Evolutionary conservation across 2,329 filamentous ascomycete species (phyloP).

Genomic region (Fusarium veterinarium): DNA sequence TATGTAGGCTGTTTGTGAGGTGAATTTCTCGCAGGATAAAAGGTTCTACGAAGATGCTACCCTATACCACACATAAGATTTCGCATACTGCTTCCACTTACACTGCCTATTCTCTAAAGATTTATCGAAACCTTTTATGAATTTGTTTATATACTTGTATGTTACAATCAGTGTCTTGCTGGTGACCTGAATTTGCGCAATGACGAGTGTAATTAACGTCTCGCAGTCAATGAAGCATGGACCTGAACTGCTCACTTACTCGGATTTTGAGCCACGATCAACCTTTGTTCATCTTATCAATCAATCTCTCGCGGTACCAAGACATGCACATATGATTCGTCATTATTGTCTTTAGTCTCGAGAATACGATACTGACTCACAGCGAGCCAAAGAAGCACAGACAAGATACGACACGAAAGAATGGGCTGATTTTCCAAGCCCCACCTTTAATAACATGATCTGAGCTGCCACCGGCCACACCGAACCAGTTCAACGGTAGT

Average conservation of each 20-base stretch:
- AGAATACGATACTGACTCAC: not conserved
- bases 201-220: not conserved
- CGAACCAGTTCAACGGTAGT: not conserved
- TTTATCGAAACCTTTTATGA: not conserved
- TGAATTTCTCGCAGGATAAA: not conserved
- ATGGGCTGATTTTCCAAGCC: slow-evolving; percentile 9
- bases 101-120: not conserved
- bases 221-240: not conserved
- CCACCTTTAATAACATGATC: slow-evolving; percentile 11
- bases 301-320: not conserved
- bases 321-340: not conserved
- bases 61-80: not conserved
- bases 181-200: not conserved
- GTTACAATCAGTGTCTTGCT: accelerated
- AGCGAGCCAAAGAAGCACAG: not conserved
- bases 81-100: not conserved
- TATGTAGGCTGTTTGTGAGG: not conserved
- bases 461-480: slow-evolving; percentile 5
- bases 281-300: not conserved
- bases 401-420: not conserved
- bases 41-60: not conserved
- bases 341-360: not conserved
- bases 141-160: not conserved
- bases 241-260: too few relatives aligned
- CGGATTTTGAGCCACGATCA: not conserved